Evolutionary conservation across 2,329 filamentous ascomycete genomes (phyloP).

Genomic region (Botryotinia narcissicola): DNA sequence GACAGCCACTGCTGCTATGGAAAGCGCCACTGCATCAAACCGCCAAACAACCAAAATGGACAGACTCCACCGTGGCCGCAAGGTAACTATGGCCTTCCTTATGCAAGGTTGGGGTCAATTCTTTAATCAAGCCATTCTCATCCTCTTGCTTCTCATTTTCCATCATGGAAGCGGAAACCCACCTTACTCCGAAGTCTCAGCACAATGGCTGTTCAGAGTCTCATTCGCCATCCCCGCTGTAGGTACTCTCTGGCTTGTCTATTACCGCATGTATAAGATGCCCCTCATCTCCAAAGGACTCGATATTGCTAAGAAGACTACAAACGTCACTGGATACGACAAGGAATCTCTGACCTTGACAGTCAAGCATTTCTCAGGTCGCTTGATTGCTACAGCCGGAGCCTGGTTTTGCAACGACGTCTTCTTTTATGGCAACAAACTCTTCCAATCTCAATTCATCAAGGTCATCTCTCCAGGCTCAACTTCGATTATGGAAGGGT

Average conservation of each 20-base stretch:
- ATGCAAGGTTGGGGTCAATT: slow-evolving; percentile 99
- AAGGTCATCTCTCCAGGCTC: slow-evolving; percentile 68
- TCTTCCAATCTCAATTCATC: slow-evolving; percentile 93
- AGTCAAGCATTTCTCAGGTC: slow-evolving; percentile 79
- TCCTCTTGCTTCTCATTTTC: slow-evolving; percentile 83
- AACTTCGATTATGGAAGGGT: slow-evolving; percentile 69
- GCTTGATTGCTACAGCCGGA: slow-evolving; percentile 80
- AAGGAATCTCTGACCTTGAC: slow-evolving; percentile 76
- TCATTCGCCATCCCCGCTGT: slow-evolving; percentile 89
- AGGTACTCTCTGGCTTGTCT: slow-evolving; percentile 90
- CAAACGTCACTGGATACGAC: slow-evolving; percentile 89
- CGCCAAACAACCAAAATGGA: slow-evolving; percentile 89
- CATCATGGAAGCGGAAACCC: slow-evolving; percentile 59
- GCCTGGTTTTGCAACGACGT: slow-evolving; percentile 96
- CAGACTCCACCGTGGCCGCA: slow-evolving; percentile 90
- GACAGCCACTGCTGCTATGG: slow-evolving; percentile 93
- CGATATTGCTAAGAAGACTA: slow-evolving; percentile 77
- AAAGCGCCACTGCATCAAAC: slow-evolving; percentile 81
- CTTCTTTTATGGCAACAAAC: slow-evolving; percentile 99
- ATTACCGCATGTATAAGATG: slow-evolving; percentile 97
- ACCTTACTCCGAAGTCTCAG: slow-evolving; percentile 73
- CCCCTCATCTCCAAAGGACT: slow-evolving; percentile 81
- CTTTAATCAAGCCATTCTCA: slow-evolving; percentile 86
- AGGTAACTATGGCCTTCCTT: slow-evolving; percentile 92
- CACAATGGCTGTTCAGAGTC: slow-evolving; percentile 88